phyloP scores from a whole-genome alignment of 176 grass and related monocot species.

The Alopecurus myosuroides region DNA sequence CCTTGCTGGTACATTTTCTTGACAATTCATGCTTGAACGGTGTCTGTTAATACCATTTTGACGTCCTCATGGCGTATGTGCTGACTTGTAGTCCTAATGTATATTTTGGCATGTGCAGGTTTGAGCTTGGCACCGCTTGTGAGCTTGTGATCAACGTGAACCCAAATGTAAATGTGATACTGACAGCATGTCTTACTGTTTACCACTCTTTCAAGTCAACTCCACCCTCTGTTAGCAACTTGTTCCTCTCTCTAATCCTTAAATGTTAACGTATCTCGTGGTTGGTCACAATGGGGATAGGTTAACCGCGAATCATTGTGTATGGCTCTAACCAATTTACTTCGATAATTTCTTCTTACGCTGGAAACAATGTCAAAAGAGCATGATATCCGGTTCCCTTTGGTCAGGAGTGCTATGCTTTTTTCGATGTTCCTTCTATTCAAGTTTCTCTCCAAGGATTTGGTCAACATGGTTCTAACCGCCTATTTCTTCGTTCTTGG shows the following conservation, averaged over 20 bases:
- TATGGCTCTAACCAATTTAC: too few species aligned
- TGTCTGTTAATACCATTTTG: neutral
- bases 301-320: too few species aligned
- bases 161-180: conserved; percentile 83
- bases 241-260: too few species aligned
- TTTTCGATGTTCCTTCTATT: conserved; percentile 85
- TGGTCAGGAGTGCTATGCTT: conserved; percentile 91
- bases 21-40: too few species aligned
- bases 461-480: conserved; percentile 84
- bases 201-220: conserved; percentile 83
- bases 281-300: too few species aligned
- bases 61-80: neutral
- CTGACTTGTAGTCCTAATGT: neutral
- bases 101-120: conserved; percentile 39
- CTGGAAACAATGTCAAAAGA: conserved; percentile 94
- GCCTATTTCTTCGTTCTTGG: conserved; percentile 92
- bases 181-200: conserved; percentile 89
- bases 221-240: conserved; percentile 56
- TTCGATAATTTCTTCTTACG: conserved; percentile 20
- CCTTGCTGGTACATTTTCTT: too few species aligned
- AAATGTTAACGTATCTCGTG: too few species aligned
- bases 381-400: conserved; percentile 88
- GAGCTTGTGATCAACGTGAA: conserved; percentile 67
- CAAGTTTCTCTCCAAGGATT: conserved; percentile 88
- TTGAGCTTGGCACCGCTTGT: conserved; percentile 74